These are phyloP conservation scores for Entomophthora muscae DNA, from an alignment of 371 early-diverging fungal genomes.

Conservation along the genomic window DNA sequence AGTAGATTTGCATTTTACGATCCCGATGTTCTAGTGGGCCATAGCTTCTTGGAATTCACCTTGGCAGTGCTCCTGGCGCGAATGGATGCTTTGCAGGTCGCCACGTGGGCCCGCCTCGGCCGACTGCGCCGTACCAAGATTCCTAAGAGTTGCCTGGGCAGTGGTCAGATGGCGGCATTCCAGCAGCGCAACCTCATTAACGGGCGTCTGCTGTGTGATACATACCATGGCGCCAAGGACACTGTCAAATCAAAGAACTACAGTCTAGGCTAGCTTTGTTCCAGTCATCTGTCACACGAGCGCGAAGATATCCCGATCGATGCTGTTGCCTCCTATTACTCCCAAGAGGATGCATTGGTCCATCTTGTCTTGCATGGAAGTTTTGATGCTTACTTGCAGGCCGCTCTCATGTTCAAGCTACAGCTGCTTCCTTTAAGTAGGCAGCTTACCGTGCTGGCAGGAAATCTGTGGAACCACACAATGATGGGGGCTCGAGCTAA, in stretches of 20 bases:
- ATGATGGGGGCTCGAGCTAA: constrained; percentile 92
- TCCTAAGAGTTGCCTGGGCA: constrained; percentile 66
- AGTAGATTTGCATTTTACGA: constrained; percentile 59
- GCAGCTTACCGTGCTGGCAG: constrained; percentile 85
- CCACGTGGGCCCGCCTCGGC: constrained; percentile 66
- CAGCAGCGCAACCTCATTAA: constrained; percentile 54
- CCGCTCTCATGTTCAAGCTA: constrained; percentile 68
- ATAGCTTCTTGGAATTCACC: constrained; percentile 87
- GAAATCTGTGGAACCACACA: constrained; percentile 87
- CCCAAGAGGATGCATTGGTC: constrained; percentile 31
- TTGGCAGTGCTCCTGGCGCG: constrained; percentile 82
- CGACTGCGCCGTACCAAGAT: constrained; percentile 59
- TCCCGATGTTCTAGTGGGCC: constrained; percentile 93
- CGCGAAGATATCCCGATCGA: constrained; percentile 83
- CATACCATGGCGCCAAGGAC: constrained; percentile 80
- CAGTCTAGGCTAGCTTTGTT: constrained; percentile 57
- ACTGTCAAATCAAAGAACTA: constrained; percentile 73
- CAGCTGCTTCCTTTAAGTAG: constrained; percentile 85
- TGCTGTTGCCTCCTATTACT: constrained; percentile 48
- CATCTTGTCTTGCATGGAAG: constrained; percentile 61
- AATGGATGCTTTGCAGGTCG: constrained; percentile 60
- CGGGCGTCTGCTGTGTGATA: constrained; percentile 92
- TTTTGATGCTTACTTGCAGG: constrained; percentile 66
- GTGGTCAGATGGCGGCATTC: constrained; percentile 59
- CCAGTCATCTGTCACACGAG: constrained; percentile 50